These are phyloP conservation scores for Evernia prunastri DNA, from an alignment of 495 filamentous ascomycete genomes.

Conservation along the genomic window DNA sequence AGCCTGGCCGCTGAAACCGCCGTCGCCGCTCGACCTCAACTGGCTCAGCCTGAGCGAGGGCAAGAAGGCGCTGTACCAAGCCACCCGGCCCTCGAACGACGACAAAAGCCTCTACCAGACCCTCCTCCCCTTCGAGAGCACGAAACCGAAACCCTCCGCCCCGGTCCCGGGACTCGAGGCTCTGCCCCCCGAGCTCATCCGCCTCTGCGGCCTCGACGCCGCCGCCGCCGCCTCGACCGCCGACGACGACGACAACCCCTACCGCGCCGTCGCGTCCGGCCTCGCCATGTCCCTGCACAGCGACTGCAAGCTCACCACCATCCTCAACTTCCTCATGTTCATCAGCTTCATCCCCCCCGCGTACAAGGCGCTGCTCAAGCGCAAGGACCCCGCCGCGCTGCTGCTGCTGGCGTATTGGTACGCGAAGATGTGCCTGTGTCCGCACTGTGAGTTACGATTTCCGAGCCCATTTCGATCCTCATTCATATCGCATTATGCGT, in stretches of 20 bases:
- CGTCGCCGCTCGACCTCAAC: conserved; percentile 33
- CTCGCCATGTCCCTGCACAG: conserved; percentile 31
- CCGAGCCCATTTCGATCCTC: no score
- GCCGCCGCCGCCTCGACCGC: conserved; percentile 32
- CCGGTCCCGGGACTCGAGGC: conserved; percentile 33
- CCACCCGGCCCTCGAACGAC: conserved; percentile 35
- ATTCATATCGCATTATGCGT: no score
- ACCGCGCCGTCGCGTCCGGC: conserved; percentile 36
- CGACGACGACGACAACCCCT: conserved; percentile 34
- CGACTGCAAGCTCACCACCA: conserved; percentile 29
- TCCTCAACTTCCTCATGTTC: conserved; percentile 29
- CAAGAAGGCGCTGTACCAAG: conserved; percentile 40
- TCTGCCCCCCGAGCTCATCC: conserved; percentile 31
- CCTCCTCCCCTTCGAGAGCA: conserved; percentile 25
- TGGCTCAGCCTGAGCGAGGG: conserved; percentile 41
- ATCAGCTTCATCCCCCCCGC: conserved; percentile 25
- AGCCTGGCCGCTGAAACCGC: conserved; percentile 40
- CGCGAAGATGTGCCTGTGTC: conserved; percentile 30
- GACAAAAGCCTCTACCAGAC: conserved; percentile 38
- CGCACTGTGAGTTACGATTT: no score
- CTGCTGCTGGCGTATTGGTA: conserved; percentile 46
- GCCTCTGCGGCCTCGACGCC: conserved; percentile 32
- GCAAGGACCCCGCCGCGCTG: conserved; percentile 38
- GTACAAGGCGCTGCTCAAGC: conserved; percentile 33
- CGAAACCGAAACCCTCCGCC: conserved; percentile 29